Percentiles rank a stretch among this genome's conserved stretches.
phyloP scores from a whole-genome alignment of 1,284 basidiomycete species.

The Rhodotorula sp. region DNA sequence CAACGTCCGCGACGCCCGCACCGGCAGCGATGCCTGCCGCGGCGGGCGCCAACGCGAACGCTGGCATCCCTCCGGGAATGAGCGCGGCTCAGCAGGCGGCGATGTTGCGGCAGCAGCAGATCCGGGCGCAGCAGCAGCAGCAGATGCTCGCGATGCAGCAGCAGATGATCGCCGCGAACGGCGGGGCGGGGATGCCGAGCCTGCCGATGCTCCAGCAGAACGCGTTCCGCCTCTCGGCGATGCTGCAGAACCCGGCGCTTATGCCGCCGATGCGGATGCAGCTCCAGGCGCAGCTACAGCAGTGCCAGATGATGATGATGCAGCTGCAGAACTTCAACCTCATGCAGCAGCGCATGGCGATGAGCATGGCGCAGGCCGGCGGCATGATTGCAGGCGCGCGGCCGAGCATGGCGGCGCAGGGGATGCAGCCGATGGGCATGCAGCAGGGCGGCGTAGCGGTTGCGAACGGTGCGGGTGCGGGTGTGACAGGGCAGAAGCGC shows the following conservation, averaged over 20 bases:
- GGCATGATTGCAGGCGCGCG: background rate
- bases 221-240: conserved; percentile 39
- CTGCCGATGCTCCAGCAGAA: conserved; percentile 37
- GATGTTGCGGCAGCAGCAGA: conserved; percentile 29
- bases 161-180: conserved; percentile 20
- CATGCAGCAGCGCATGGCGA: conserved; percentile 1
- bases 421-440: background rate
- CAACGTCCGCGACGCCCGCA: conserved; percentile 4
- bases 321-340: conserved; percentile 25
- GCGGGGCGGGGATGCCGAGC: conserved; percentile 17
- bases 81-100: conserved; percentile 30
- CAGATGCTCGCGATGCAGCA: conserved; percentile 20
- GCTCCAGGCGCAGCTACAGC: conserved; percentile 47
- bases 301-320: conserved; percentile 39
- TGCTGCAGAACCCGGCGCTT: conserved; percentile 44
- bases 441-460: background rate
- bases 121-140: conserved; percentile 24
- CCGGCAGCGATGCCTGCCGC: background rate
- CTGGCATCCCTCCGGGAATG: conserved; percentile 2
- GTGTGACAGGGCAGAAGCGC: conserved; percentile 18
- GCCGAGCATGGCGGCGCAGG: background rate
- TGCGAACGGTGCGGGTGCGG: background rate
- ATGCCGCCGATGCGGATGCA: conserved; percentile 59
- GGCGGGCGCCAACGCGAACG: background rate
- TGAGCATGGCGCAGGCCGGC: background rate